Percentiles rank a stretch among this genome's conserved stretches.
phyloP scores from a whole-genome alignment of 2,329 filamentous ascomycete genomes.

The Gliomastix tumulicola region DNA sequence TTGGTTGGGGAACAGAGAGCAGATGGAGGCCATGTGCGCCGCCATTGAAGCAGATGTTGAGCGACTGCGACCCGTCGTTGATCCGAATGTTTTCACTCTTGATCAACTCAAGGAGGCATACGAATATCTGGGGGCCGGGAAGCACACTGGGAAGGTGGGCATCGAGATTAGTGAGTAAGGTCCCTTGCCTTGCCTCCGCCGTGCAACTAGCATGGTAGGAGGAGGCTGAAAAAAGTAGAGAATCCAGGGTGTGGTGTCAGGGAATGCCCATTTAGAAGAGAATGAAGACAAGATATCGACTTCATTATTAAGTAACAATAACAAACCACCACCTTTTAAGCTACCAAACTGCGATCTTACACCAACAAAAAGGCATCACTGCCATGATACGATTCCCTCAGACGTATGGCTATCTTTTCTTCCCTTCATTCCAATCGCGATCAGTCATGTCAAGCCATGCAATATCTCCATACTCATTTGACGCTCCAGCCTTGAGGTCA shows the following conservation, averaged over 20 bases:
- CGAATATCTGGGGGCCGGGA: constrained; percentile 26
- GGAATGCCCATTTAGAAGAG: too few species aligned
- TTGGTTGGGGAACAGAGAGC: constrained; percentile 33
- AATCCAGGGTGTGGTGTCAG: too few species aligned
- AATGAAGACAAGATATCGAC: too few species aligned
- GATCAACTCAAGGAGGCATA: constrained; percentile 35
- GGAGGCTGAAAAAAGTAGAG: neutral
- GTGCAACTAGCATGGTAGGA: too few species aligned
- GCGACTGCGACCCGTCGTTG: constrained; percentile 35
- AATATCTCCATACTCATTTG: too few species aligned
- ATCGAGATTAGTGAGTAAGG: constrained; percentile 18
- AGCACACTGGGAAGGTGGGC: constrained; percentile 30
- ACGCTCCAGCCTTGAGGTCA: too few species aligned
- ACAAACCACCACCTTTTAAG: neutral
- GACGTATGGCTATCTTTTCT: neutral
- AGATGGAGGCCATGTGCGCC: constrained; percentile 44
- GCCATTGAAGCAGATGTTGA: constrained; percentile 38
- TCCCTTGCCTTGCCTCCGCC: neutral
- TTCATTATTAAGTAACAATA: too few species aligned
- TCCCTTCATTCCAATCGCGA: neutral
- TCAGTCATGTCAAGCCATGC: too few species aligned
- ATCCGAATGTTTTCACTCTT: constrained; percentile 33
- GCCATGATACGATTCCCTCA: neutral
- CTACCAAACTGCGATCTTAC: neutral
- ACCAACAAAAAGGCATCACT: too few species aligned